Conservation (phyloP, 805 yeast species). For the Wickerhamiella vanderwaltii region DNA sequence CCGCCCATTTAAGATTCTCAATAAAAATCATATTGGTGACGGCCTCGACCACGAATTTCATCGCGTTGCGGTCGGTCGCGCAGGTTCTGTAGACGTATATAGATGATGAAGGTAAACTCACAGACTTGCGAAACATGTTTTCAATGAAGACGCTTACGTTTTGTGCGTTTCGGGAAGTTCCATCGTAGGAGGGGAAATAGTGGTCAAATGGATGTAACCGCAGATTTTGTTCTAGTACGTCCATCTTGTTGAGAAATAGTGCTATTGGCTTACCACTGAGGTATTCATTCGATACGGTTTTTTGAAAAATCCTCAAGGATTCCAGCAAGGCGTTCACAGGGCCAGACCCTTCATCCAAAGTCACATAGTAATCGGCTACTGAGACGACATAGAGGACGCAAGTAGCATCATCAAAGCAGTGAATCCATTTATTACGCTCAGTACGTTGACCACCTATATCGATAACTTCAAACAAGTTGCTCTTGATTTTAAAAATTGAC, state of each 20-base stretch:
- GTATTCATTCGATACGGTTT: conserved; percentile 77
- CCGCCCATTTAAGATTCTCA: conserved; percentile 43
- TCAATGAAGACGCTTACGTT: conserved; percentile 66
- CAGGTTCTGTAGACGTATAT: conserved; percentile 87
- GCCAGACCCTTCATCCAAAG: neutral
- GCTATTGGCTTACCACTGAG: conserved; percentile 78
- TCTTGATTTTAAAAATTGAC: conserved; percentile 55
- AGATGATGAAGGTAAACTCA: conserved; percentile 53
- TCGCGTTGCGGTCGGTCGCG: conserved; percentile 83
- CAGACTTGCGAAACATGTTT: conserved; percentile 47
- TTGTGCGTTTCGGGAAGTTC: conserved; percentile 49
- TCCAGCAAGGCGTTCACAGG: conserved; percentile 73
- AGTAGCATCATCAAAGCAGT: conserved; percentile 84
- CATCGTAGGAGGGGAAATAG: conserved; percentile 69
- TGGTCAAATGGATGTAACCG: conserved; percentile 45
- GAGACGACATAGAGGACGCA: conserved; percentile 83
- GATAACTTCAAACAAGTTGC: conserved; percentile 57
- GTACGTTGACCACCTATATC: conserved; percentile 98
- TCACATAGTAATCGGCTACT: conserved; percentile 78
- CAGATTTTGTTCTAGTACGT: conserved; percentile 63
- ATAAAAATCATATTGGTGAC: conserved; percentile 86
- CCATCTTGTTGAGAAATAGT: conserved; percentile 79
- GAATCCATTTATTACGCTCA: conserved; percentile 95
- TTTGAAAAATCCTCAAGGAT: conserved; percentile 69
- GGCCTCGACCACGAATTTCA: conserved; percentile 83